Percentiles rank a stretch among this genome's conserved stretches.
These are phyloP conservation scores for Ilex asprella DNA, from an alignment of 257 asterid genomes.

Conservation along the genomic window DNA sequence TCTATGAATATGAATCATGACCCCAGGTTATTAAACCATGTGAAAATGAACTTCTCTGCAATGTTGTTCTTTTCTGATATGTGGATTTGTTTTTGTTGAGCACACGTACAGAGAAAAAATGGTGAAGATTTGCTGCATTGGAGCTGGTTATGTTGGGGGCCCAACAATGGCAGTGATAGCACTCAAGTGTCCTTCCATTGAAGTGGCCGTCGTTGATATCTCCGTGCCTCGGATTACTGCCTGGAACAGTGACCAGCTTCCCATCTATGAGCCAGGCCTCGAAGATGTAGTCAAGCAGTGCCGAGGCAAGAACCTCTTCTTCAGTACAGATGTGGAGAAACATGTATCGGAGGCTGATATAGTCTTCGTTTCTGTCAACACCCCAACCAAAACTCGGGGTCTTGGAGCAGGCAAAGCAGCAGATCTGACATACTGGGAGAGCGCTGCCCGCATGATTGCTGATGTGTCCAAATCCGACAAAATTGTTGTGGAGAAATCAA, in stretches of 20 bases:
- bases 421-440: constrained; percentile 27
- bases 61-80: no score
- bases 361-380: constrained; percentile 26
- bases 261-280: constrained; percentile 28
- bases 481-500: constrained; percentile 25
- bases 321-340: constrained; percentile 26
- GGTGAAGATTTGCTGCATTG: constrained; percentile 30
- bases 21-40: no score
- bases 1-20: no score
- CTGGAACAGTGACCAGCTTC: constrained; percentile 25
- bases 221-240: constrained; percentile 24
- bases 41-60: not conserved
- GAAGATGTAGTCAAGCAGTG: constrained; percentile 22
- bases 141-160: constrained; percentile 28
- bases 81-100: no score
- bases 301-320: constrained; percentile 27
- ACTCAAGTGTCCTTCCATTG: constrained; percentile 23
- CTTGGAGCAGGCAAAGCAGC: constrained; percentile 32
- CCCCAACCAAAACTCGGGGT: constrained; percentile 27
- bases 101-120: constrained; percentile 7
- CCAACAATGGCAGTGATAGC: constrained; percentile 27
- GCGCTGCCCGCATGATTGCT: constrained; percentile 30
- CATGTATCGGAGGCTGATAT: constrained; percentile 25
- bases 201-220: constrained; percentile 25
- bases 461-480: constrained; percentile 25